Percentiles rank a stretch among this genome's conserved stretches.
Conservation (phyloP, 2,329 filamentous ascomycete genomes). For the Colletotrichum nymphaeae region DNA sequence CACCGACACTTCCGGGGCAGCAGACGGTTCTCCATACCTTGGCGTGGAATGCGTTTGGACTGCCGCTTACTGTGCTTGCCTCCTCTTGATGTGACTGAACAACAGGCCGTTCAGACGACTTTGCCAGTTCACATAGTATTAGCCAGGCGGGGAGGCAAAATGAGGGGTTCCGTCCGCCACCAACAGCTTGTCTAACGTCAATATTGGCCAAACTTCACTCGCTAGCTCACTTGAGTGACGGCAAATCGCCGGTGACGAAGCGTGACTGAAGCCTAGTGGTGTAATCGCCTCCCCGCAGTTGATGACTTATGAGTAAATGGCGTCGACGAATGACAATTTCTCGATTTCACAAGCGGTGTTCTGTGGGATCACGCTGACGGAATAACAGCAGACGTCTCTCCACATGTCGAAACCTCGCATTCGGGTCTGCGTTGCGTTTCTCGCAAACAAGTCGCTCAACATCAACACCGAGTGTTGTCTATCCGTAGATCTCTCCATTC, state of each 20-base stretch:
- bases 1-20: constrained; percentile 29
- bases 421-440: not conserved
- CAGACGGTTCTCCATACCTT: not conserved
- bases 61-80: not conserved
- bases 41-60: not conserved
- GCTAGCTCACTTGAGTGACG: not conserved
- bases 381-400: constrained; percentile 14
- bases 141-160: constrained; percentile 12
- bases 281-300: not conserved
- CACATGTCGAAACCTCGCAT: not conserved
- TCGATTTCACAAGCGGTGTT: constrained; percentile 17
- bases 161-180: constrained; percentile 24
- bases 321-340: constrained; percentile 14
- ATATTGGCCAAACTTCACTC: not conserved
- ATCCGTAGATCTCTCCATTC: not conserved
- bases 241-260: constrained; percentile 1
- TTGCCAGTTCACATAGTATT: not conserved
- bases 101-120: not conserved
- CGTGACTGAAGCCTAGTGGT: not conserved
- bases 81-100: not conserved
- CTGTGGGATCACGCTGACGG: constrained; percentile 12
- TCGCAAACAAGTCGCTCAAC: not conserved
- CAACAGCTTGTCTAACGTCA: constrained; percentile 18
- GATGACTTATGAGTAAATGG: not conserved
- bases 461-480: not conserved